phyloP scores from a whole-genome alignment of 208 protist species.

The Trypanosoma grayi region DNA sequence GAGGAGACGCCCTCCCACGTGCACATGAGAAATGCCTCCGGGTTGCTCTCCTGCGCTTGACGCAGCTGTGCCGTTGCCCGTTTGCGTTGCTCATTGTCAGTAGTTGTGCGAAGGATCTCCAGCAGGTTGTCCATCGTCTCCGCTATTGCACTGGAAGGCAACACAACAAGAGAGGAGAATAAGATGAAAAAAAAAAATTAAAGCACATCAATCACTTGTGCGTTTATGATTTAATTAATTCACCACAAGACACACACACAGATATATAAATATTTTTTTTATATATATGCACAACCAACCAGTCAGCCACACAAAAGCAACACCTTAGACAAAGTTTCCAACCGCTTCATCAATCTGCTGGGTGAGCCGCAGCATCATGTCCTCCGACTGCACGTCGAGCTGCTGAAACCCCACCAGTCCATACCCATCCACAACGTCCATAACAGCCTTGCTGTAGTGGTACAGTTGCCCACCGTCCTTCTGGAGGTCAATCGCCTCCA shows the following conservation, averaged over 20 bases:
- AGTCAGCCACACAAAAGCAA: background rate
- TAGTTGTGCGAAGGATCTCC: conserved; percentile 45
- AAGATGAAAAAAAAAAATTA: conserved; percentile 14
- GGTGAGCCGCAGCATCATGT: conserved; percentile 85
- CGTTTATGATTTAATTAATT: too few species aligned
- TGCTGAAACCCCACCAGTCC: conserved; percentile 92
- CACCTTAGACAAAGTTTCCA: conserved; percentile 41
- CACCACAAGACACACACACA: background rate
- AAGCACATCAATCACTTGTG: too few species aligned
- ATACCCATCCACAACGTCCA: conserved; percentile 95
- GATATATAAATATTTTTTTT: too few species aligned
- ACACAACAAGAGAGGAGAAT: conserved; percentile 19
- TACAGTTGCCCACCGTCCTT: conserved; percentile 68
- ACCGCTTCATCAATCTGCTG: conserved; percentile 82
- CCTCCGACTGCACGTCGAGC: conserved; percentile 80
- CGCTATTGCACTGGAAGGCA: conserved; percentile 1
- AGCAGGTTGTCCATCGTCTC: conserved; percentile 52
- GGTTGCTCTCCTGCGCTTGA: conserved; percentile 48
- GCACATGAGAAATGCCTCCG: conserved; percentile 56
- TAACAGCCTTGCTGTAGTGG: conserved; percentile 75
- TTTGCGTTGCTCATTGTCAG: conserved; percentile 63
- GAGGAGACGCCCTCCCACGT: conserved; percentile 52
- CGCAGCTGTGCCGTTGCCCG: conserved; percentile 47
- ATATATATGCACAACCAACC: too few species aligned
- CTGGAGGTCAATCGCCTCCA: conserved; percentile 57